Base-by-base conservation (phyloP, 1,284 basidiomycete species). In the Erythrobasidium hasegawianum region DNA sequence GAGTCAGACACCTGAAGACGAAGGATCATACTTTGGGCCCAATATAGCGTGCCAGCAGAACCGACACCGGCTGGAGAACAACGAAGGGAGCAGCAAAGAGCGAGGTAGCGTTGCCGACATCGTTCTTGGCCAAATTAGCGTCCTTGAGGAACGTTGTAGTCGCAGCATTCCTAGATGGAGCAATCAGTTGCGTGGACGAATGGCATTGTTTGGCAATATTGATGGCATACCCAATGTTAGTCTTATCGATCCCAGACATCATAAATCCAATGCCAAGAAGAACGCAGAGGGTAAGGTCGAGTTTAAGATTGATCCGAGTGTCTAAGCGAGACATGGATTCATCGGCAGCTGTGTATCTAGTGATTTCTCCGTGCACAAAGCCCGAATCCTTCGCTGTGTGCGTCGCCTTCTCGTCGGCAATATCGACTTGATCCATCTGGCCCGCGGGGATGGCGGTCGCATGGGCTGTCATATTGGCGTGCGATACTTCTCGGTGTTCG, bases 61-160 rank as follows among this genome's bases (percentile, higher is more conserved):
- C 58, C 1, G 61, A 59, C 22, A 71, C 22, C 5, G 70, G 70
- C 49, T 68, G 64, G 16, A 71, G 57, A 8, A 47, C 39, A 59
- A 71, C 59, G 55, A 67, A 71, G 16, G 70, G 69, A 53, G 64
- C 60, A 24, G 33, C 60, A 54, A 71, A 64, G 24, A 68, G 29
- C 16, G 58, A 52, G 0, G 53, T 60, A 40, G 70, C 60, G 47
- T 68, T 52, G 53, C 56, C 60, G 41, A 71, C 67, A 24, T 59
- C 59, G n/a, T 57, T 40, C 14, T 52, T n/a, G 1, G 59, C 50
- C 13, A 71, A 26, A 7, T 61, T 61, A 20, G 64, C 61, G 26
- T 71, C 66, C 8, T 40, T 22, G 13, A 52, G 40, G 61, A 69
- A 69, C 2, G 10, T 41, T 41, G 40, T 41, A 11, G 40, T 41